Base-by-base conservation (phyloP, 371 early-diverging fungal species). In the Mucor sp. region DNA sequence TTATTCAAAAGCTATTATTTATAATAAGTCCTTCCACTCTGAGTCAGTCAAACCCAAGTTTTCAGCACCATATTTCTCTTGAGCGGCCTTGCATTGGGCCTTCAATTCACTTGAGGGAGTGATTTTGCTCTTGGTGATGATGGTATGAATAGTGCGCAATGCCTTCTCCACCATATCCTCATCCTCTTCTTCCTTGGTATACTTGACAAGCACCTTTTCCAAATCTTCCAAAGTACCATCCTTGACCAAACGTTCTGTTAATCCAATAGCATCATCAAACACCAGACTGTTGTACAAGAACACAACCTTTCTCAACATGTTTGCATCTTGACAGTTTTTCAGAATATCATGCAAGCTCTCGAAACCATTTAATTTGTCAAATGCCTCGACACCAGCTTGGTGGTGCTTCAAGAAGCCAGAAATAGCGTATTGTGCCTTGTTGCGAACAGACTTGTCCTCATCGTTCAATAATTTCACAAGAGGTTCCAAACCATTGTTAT, bases 351-450 rank as follows among this genome's bases (percentile, higher is more conserved):
- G 65, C 61, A 93, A 65, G 6, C 74, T 74, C 2, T 74, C 71
- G 58, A 88, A 80, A 0, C 93, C 94, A 47, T 83, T 79, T 27
- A 63, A 27, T 6, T 73, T 75, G 19, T 84, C 74, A 68, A 94
- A 89, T 48, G 84, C 87, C 4, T 82, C 68, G 23, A 92, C 73
- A 6, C 89, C 93, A 6, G 70, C 70, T n/a, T 82, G 73, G 60
- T 85, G 89, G 53, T 92, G 89, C 60, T 92, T 89, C 28, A 94
- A 73, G 33, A 90, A 84, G 27, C 94, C 87, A 41, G 95, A 93
- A 11, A 95, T 75, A 58, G 93, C 92, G 71, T 94, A 93, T 21
- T 91, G 75, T 15, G 90, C 88, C 70, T 94, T 96, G 55, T 85
- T 83, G 32, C 89, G 88, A 11, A 92, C 93, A 27, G 75, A 76